Base-by-base conservation (phyloP, 495 filamentous ascomycete species). In the Aspergillus steynii region DNA sequence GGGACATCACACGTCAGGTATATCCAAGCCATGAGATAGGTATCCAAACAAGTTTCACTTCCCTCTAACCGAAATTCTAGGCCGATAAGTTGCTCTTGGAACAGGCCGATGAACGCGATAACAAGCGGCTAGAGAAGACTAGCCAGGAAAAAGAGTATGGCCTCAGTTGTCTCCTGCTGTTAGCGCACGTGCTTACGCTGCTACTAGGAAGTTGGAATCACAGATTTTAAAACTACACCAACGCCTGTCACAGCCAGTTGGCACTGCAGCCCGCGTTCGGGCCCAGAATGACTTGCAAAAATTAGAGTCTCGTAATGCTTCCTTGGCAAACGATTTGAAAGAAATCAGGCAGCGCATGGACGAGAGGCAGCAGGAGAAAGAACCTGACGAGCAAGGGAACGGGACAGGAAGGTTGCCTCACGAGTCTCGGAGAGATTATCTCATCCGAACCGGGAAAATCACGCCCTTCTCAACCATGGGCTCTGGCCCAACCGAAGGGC, bases 401-500 rank as follows among this genome's bases (percentile, higher is more conserved):
- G 80, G 80, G 4, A 82, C 84, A 42, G 80, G 79, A 61, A 85
- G 83, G 55, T 71, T 93, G 60, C 86, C 90, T 15, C 87, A 88
- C 65, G 95, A 98, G 75, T 92, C 83, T 14, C 86, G 90, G 55
- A 84, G 93, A 52, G 92, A 96, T 31, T 98, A 91, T 71, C 83
- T 99, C 53, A 93, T 99, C 37, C 85, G 95, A 5, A 99, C 94
- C 0, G 95, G 95, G 55, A 97, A 98, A 73, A 99, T 99, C 65
- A 99, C 95, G 0, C 95, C 95, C 0, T 98, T 99, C 60, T 88
- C 93, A 2, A 87, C 86, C 55, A 82, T 93, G 66, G 80, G 82
- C 49, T 80, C 79, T 32, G 77, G 80, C 27, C 72, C 77, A 25
- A 77, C 78, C 14, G 78, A 80, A 46, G 85, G 83, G 1, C 76